Conservation (phyloP, 257 asterid species). For the Solanum microdontum region DNA sequence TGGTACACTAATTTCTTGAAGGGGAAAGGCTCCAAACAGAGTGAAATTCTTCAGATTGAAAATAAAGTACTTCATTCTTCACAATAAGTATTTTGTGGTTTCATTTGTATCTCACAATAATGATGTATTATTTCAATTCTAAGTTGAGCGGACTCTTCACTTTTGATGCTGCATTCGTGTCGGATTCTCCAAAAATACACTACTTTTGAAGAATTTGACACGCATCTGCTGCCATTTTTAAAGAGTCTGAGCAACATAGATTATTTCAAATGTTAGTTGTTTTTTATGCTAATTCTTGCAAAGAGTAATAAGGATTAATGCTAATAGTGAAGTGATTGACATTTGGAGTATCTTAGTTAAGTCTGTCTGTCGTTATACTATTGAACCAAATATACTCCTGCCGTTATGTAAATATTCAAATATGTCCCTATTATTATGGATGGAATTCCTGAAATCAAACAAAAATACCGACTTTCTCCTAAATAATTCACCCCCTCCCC, state of each 20-base stretch:
- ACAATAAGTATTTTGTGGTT: not conserved
- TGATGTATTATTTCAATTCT: not conserved
- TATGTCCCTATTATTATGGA: not conserved
- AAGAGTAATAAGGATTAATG: not conserved
- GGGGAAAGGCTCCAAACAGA: constrained; percentile 9
- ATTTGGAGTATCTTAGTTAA: not conserved
- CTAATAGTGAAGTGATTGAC: no score
- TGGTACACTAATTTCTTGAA: constrained; percentile 44
- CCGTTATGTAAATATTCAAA: no score
- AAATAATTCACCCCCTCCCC: not conserved
- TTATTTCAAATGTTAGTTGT: no score
- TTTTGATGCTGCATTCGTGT: not conserved
- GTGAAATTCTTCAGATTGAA: not conserved
- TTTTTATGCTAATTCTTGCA: not conserved
- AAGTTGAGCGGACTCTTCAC: not conserved
- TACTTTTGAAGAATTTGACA: not conserved
- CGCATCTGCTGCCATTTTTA: fast-evolving
- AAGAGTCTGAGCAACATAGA: not conserved
- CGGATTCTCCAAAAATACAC: no score
- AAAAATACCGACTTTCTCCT: not conserved
- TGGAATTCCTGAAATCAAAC: not conserved
- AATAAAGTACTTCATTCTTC: not conserved
- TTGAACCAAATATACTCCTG: no score
- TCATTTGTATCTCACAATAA: not conserved
- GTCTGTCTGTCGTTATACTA: not conserved